Base-by-base conservation (phyloP, 129 eudicot species). In the Chrysanthemum lavandulifolium region DNA sequence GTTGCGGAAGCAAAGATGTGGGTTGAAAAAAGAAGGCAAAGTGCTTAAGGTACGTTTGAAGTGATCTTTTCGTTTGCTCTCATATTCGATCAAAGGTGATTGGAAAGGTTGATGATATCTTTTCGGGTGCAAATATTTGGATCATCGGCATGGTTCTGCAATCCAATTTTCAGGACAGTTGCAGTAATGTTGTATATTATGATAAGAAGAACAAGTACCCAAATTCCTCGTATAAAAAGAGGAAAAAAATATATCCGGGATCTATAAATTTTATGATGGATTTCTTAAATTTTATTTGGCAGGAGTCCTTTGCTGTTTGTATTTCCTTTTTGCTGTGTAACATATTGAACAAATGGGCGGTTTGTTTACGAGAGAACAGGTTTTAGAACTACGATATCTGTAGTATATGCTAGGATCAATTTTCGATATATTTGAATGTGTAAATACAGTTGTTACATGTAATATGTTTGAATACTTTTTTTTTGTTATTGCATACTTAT, bases 1-100 rank as follows among this genome's bases (percentile, higher is more conserved):
- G 98, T 93, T 63, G 98, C 98, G 10, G 98, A 93, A 79, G 98
- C 98, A 5, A 93, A 93, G 72, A 87, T 93, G 95, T 93, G 98
- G 98, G 97, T 95, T 6, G 98, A 88, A 48, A 87, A n/a, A 54
- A 85, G 96, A 77, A 79, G 95, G 23, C 91, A 86, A 47, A 84
- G 57, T 68, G 85, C 81, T 69, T 80, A 80, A 75, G 82, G 83
- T 45, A 83, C 81, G 63, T 80, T 73, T 33, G 91, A n/a, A 9
- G 10, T 47, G 13, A 7, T 7, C 12, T 47, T 33, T 19, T n/a
- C 13, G 19, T 16, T 15, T 6, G 53, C 27, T 15, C 29, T 56
- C 77, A 48, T 5, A 63, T 63, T 43, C 47, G 43, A 13, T 72
- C n/a, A 52, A 67, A 52, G 14, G 23, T 23, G 25, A 23, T 23